These are phyloP conservation scores for Boletus coccyginus DNA, from an alignment of 768 basidiomycete species.

Conservation along the genomic window DNA sequence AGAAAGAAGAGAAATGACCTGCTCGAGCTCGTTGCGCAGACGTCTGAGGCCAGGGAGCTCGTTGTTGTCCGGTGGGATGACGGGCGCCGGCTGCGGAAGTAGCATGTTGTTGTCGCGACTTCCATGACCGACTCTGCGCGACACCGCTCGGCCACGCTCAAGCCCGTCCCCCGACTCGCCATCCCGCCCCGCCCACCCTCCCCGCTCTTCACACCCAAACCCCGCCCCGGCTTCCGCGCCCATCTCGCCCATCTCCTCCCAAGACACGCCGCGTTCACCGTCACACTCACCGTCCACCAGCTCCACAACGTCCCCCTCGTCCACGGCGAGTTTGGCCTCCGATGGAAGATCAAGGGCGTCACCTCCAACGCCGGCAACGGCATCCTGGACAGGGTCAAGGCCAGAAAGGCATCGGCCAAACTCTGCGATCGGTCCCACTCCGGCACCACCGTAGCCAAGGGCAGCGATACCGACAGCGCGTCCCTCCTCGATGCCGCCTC, in stretches of 20 bases:
- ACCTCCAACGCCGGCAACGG: conserved; percentile 40
- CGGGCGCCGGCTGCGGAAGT: too few relatives aligned
- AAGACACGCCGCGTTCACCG: conserved; percentile 64
- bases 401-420: conserved; percentile 8
- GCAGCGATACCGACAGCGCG: conserved; percentile 25
- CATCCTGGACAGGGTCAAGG: conserved; percentile 41
- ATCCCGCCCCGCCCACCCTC: background rate
- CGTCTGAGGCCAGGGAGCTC: conserved; percentile 40
- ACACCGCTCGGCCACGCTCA: conserved; percentile 22
- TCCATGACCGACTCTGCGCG: conserved; percentile 9
- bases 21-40: conserved; percentile 40
- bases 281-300: conserved; percentile 59
- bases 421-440: too few relatives aligned
- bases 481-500: conserved; percentile 25
- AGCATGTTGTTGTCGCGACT: too few relatives aligned
- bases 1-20: conserved; percentile 16
- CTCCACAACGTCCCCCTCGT: conserved; percentile 72
- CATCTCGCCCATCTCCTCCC: conserved; percentile 62
- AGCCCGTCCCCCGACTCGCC: background rate
- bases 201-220: background rate
- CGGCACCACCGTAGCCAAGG: background rate
- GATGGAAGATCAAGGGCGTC: conserved; percentile 70
- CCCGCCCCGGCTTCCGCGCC: conserved; percentile 40
- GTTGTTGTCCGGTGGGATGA: conserved; percentile 26
- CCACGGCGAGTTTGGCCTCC: conserved; percentile 63